Base-by-base conservation (phyloP, 176 grass and related monocot genomes). In the Pontederia crassipes region DNA sequence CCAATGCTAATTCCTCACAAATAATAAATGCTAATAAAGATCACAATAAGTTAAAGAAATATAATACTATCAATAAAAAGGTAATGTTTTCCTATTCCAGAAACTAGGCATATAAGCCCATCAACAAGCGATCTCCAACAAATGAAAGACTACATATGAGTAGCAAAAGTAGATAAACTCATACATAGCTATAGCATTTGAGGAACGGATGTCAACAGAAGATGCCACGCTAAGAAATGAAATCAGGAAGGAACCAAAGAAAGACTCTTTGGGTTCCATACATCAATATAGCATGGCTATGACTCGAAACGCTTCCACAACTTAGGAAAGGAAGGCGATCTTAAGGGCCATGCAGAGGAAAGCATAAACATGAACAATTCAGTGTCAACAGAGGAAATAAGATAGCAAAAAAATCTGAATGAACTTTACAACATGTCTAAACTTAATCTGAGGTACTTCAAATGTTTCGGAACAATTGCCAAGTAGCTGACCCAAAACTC, bases 251-350 rank as follows among this genome's bases (percentile, higher is more conserved):
- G 56, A 11, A 11, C 66, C 78, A 95, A 72, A 85, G 89, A 85
- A 88, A 69, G 77, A 95, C 81, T 80, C 89, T 78, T 51, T 62
- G 16, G 58, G 51, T 5, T 15, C 61, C 72, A 17, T 17, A 45
- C 17, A 20, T 85, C 71, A 58, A 73, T 95, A 13, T 95, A 26
- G 89, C 89, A 68, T 78, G 74, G 81, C 76, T 67, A 95, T 88
- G 89, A 89, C 85, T 95, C 89, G 52, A 95, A 78, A 85, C 76
- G 58, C 81, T 89, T 84, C 89, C 85, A 89, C 20, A 29, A 59
- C 14, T 68, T 68, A 47, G 20, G 20, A 49, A 75, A 68, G 84
- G 73, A 76, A 95, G 89, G 78, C 76, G 66, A 89, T 89, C 89
- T 89, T 95, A 89, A 95, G 81, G 79, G 81, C 76, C 35, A 71